A percentile compares a stretch with the other conserved stretches of the same genome.
Conservation (phyloP, 2,329 filamentous ascomycete genomes). For the Cryphonectria nitschkei region DNA sequence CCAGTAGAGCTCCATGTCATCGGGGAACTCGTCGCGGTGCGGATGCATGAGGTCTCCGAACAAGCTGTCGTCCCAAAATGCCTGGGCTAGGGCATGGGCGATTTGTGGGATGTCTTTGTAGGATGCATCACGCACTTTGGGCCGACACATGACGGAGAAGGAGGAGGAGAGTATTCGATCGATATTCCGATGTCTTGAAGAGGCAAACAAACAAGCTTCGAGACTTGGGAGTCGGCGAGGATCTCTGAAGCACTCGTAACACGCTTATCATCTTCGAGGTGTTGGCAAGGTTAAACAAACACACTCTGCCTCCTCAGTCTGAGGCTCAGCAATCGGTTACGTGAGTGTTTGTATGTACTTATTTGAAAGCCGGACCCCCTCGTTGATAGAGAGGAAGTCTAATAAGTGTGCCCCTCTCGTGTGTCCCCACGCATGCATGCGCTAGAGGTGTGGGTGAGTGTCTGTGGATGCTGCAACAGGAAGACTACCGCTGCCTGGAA, state of each 20-base stretch:
- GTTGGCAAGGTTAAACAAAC: neutral
- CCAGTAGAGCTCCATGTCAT: constrained; percentile 39
- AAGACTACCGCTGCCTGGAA: neutral
- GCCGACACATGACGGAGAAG: constrained; percentile 25
- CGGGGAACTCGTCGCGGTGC: constrained; percentile 37
- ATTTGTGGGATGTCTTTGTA: constrained; percentile 36
- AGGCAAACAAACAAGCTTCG: neutral
- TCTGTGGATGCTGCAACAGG: neutral
- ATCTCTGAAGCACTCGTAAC: neutral
- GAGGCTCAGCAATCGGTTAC: neutral
- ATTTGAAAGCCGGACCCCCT: neutral
- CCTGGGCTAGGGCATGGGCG: constrained; percentile 37
- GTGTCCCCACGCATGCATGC: neutral
- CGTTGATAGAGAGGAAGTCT: neutral
- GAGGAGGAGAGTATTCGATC: neutral
- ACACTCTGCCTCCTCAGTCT: neutral
- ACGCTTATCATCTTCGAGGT: neutral
- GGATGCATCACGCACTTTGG: constrained; percentile 28
- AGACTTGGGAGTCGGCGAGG: neutral
- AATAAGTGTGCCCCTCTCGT: neutral
- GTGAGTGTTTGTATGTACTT: neutral
- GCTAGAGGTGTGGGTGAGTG: neutral
- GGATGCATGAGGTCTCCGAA: constrained; percentile 42
- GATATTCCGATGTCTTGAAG: neutral
- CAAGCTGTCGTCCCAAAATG: constrained; percentile 41